Evolutionary conservation across 2,329 filamentous ascomycete genomes (phyloP), one percentile per base, ranked within the genome.

Genomic region (Lojkania enalia): DNA sequence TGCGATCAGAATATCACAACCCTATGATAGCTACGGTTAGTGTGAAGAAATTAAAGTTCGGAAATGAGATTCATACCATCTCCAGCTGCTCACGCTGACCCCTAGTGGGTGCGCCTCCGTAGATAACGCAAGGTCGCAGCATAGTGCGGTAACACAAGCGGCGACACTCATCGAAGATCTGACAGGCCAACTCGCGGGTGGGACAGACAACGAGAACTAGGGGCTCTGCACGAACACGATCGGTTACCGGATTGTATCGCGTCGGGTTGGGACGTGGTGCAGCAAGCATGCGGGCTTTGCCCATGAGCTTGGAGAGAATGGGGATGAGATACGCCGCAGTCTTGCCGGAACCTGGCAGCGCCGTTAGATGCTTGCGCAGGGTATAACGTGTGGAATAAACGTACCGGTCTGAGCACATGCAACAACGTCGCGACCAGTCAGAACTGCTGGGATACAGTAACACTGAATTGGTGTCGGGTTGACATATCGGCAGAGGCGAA

Each of bases 61-160:
- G n/a, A n/a, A n/a, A n/a, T n/a, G n/a, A n/a, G n/a, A n/a, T n/a
- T 9, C 23, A 27, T 9, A 9, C 30, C 67, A 85, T 87, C 48
- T 78, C 77, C 1, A 99, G 79, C 63, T 95, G 85, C 5, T 79
- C 73, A 3, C 85, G 76, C 70, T 96, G 90, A 11, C 85, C 79
- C 2, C 71, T 68, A n/a, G 83, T 62, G 0, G 89, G 88, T 5
- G 84, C 84, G 51, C 94, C 94, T 38, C 94, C 94, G 57, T 97
- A 99, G 20, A 87, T 77, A 32, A 95, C 90, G 57, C 87, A 90
- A 18, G 94, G 92, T 30, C 94, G 90, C 46, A 99, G 79, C 89
- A 95, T 96, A 3, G 88, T 90, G 1, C 94, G 85, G 61, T 99
- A 99, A 67, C 90, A 96, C 37, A 97, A 83, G 58, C 92, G 90